Percentiles rank a stretch among this genome's conserved stretches.
Conservation (phyloP, 2,329 filamentous ascomycete species). For the Aspergillus fumigatus region DNA sequence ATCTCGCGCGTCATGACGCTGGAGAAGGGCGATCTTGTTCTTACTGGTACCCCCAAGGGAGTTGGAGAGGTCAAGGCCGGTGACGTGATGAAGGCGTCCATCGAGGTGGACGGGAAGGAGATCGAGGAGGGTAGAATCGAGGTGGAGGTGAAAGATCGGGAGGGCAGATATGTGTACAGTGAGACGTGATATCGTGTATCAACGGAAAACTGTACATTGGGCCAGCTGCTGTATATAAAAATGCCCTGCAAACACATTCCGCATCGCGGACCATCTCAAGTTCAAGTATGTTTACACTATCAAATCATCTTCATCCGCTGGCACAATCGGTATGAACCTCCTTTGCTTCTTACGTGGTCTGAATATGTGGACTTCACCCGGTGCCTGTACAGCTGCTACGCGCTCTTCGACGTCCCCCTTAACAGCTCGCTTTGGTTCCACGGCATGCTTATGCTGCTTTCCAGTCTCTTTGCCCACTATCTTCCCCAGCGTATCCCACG, state of each 20-base stretch:
- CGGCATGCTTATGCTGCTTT: neutral
- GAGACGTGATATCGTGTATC: slow-evolving; percentile 52
- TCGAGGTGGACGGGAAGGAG: slow-evolving; percentile 75
- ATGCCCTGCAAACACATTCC: neutral
- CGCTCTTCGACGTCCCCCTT: neutral
- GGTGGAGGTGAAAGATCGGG: slow-evolving; percentile 74
- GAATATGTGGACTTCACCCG: neutral
- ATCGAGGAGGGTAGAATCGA: slow-evolving; percentile 80
- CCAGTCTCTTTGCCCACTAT: slow-evolving; percentile 1
- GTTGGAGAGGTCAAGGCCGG: slow-evolving; percentile 82
- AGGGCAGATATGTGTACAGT: slow-evolving; percentile 69
- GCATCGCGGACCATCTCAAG: neutral
- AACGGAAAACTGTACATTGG: neutral
- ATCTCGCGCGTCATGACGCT: slow-evolving; percentile 94
- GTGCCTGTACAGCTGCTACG: neutral
- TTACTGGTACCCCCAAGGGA: slow-evolving; percentile 97
- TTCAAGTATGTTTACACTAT: slow-evolving; percentile 3
- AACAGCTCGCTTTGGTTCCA: neutral
- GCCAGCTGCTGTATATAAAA: slow-evolving; percentile 1
- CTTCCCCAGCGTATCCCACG: slow-evolving; percentile 20
- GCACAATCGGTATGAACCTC: slow-evolving; percentile 26
- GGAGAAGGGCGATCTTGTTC: slow-evolving; percentile 82
- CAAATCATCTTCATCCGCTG: slow-evolving; percentile 24
- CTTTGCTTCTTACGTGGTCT: slow-evolving; percentile 15
- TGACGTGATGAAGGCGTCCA: slow-evolving; percentile 79